Percentiles rank a stretch among this genome's conserved stretches.
These are phyloP conservation scores for Whalleya microplaca DNA, from an alignment of 2,329 filamentous ascomycete species.

Conservation along the genomic window DNA sequence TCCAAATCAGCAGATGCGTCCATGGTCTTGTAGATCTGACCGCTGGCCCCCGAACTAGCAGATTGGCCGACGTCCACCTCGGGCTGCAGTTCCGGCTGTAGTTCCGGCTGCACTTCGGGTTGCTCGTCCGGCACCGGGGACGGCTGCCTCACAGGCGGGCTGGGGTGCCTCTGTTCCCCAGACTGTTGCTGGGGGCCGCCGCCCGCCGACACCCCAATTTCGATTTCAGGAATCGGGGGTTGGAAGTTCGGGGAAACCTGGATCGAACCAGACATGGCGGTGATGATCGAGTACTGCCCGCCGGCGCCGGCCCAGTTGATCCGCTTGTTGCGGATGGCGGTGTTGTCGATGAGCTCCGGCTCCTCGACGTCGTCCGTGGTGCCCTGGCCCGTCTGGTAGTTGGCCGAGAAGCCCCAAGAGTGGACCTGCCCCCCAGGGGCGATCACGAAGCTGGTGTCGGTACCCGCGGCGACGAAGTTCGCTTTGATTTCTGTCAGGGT, in stretches of 20 bases:
- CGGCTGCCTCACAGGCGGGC: too few relatives aligned
- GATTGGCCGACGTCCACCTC: too few relatives aligned
- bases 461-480: conserved; percentile 62
- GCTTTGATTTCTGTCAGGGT: conserved; percentile 50
- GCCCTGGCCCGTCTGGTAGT: conserved; percentile 80
- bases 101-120: too few relatives aligned
- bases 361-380: conserved; percentile 77
- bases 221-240: too few relatives aligned
- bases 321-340: conserved; percentile 74
- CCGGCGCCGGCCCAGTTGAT: conserved; percentile 83
- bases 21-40: neutral
- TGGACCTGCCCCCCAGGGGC: conserved; percentile 71
- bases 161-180: too few relatives aligned
- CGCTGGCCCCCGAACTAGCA: too few relatives aligned
- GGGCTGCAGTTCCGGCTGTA: too few relatives aligned
- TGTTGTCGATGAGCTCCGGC: conserved; percentile 83
- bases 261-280: conserved; percentile 43
- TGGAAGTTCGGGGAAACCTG: too few relatives aligned
- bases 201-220: too few relatives aligned
- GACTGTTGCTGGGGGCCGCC: too few relatives aligned
- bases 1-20: too few relatives aligned
- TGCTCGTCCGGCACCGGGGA: too few relatives aligned
- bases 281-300: conserved; percentile 78
- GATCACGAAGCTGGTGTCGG: conserved; percentile 75
- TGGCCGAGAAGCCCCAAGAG: conserved; percentile 80